phyloP scores from a whole-genome alignment of 2,329 filamentous ascomycete genomes.

The Acarospora socialis region DNA sequence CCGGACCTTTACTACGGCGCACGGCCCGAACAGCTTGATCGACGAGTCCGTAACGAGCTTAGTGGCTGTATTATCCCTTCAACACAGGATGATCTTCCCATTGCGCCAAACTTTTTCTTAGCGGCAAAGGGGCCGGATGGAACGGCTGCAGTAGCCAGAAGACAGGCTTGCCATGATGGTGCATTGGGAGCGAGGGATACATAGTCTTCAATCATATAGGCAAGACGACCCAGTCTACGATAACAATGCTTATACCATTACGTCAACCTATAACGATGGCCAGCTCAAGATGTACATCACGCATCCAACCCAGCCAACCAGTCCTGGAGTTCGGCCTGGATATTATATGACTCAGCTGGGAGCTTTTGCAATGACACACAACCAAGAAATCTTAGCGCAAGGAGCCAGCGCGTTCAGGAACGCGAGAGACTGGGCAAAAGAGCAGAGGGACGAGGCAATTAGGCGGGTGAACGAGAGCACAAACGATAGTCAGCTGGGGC shows the following conservation, averaged over 20 bases:
- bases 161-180: slow-evolving; percentile 16
- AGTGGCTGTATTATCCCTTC: slow-evolving; percentile 19
- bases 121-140: slow-evolving; percentile 9
- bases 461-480: not conserved
- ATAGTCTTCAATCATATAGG: slow-evolving; percentile 25
- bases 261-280: slow-evolving; percentile 25
- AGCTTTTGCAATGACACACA: slow-evolving; percentile 18
- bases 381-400: slow-evolving; percentile 20
- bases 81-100: slow-evolving; percentile 14
- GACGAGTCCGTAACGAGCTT: slow-evolving; percentile 16
- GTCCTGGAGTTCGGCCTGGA: slow-evolving; percentile 20
- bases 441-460: slow-evolving; percentile 20
- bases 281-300: slow-evolving; percentile 26
- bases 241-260: slow-evolving; percentile 26
- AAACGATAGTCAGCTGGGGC: too few relatives aligned
- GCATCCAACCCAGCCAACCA: slow-evolving; percentile 22
- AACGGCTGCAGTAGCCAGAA: slow-evolving; percentile 13
- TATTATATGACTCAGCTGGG: slow-evolving; percentile 30
- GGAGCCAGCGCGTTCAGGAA: slow-evolving; percentile 29
- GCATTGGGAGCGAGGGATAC: slow-evolving; percentile 24
- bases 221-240: slow-evolving; percentile 23
- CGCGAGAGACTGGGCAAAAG: slow-evolving; percentile 24
- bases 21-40: slow-evolving; percentile 18
- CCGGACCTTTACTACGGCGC: slow-evolving; percentile 22
- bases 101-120: slow-evolving; percentile 15